A percentile compares a stretch with the other conserved stretches of the same genome.
Conservation (phyloP, 169 alveolate species). For the Eimeria falciformis region DNA sequence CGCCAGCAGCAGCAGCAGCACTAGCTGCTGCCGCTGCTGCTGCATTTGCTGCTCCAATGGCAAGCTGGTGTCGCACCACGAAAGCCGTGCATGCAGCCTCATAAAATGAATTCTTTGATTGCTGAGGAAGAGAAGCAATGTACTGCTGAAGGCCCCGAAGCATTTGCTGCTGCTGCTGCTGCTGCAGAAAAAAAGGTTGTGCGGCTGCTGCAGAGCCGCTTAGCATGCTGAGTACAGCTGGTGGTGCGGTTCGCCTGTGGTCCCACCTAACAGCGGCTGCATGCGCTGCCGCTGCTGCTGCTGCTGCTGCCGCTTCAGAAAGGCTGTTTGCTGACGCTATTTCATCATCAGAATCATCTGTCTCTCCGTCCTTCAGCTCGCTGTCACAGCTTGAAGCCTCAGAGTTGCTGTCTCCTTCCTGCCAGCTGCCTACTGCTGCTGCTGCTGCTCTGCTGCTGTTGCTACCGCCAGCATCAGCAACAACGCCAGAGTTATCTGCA, state of each 20-base stretch:
- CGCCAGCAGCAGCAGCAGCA: conserved; percentile 25
- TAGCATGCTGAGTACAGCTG: background rate
- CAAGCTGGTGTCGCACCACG: conserved; percentile 2
- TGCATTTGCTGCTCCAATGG: background rate
- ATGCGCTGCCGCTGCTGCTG: background rate
- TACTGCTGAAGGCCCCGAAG: background rate
- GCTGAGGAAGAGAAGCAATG: background rate
- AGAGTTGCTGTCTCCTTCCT: background rate
- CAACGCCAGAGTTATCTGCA: background rate
- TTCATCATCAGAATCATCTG: background rate
- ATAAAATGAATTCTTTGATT: background rate
- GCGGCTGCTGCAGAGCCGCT: background rate
- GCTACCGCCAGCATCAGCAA: background rate
- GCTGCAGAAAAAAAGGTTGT: too few relatives aligned
- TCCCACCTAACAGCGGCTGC: background rate
- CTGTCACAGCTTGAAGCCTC: background rate
- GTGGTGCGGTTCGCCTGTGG: background rate
- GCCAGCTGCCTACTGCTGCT: conserved; percentile 26
- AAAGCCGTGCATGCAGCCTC: background rate
- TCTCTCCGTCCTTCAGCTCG: background rate
- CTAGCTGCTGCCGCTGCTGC: background rate
- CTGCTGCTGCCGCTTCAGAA: background rate
- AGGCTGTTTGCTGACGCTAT: background rate
- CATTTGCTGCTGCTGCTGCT: conserved; percentile 2
- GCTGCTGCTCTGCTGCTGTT: conserved; percentile 18